These are phyloP conservation scores for Aspergillus sp. DNA, from an alignment of 2,329 filamentous ascomycete genomes.

Conservation along the genomic window DNA sequence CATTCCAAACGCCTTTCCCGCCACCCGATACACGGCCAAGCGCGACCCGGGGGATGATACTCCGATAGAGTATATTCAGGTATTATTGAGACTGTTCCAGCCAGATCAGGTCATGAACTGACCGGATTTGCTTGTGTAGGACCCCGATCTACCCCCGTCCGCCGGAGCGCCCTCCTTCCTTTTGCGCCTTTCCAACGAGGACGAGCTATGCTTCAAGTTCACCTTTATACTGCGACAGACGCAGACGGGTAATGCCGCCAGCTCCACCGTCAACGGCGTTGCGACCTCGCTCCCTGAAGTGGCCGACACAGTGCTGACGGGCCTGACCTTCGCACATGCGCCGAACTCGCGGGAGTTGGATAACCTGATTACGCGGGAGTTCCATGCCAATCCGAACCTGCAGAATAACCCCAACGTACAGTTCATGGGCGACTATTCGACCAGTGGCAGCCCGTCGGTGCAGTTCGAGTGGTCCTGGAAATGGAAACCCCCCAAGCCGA, in stretches of 20 bases:
- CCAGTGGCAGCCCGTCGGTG: conserved; percentile 76
- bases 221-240: conserved; percentile 74
- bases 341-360: conserved; percentile 85
- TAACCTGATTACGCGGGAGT: conserved; percentile 89
- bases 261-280: conserved; percentile 48
- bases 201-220: conserved; percentile 90
- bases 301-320: conserved; percentile 75
- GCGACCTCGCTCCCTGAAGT: conserved; percentile 50
- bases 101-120: not conserved
- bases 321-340: conserved; percentile 88
- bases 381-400: conserved; percentile 93
- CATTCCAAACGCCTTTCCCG: conserved; percentile 82
- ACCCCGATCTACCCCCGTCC: conserved; percentile 64
- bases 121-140: conserved; percentile 51
- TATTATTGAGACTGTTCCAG: conserved; percentile 38
- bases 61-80: conserved; percentile 89
- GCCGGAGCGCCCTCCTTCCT: conserved; percentile 66
- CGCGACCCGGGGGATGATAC: conserved; percentile 71
- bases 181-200: conserved; percentile 82
- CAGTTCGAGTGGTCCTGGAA: conserved; percentile 96
- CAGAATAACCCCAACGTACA: conserved; percentile 97
- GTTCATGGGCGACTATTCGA: conserved; percentile 87
- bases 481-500: conserved; percentile 83
- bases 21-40: conserved; percentile 71
- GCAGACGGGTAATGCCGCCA: conserved; percentile 50